phyloP scores from a whole-genome alignment of 306 rosid genomes.

The Cucumis cinereus region DNA sequence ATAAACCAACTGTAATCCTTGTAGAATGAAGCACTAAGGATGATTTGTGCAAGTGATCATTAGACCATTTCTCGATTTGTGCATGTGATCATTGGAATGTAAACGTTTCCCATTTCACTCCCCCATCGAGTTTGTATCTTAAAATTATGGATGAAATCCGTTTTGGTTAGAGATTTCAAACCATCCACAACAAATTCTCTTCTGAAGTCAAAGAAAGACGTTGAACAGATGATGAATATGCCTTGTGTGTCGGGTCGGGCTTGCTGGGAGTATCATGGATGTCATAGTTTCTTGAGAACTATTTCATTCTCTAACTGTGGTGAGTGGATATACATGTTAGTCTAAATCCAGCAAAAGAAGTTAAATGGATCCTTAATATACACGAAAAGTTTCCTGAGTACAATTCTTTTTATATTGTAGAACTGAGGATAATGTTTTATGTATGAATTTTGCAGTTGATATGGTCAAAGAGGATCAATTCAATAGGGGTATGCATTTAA shows the following conservation, averaged over 20 bases:
- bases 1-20: background rate
- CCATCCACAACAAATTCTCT: background rate
- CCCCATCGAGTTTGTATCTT: background rate
- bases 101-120: background rate
- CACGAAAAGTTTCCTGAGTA: background rate
- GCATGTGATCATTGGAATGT: background rate
- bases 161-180: background rate
- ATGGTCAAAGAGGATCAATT: background rate
- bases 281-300: background rate
- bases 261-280: background rate
- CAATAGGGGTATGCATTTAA: background rate
- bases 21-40: background rate
- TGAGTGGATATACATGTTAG: background rate
- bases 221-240: background rate
- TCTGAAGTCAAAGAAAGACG: background rate
- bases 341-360: background rate
- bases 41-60: background rate
- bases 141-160: background rate
- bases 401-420: background rate
- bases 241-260: background rate
- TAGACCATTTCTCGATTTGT: background rate
- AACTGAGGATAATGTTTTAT: background rate
- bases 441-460: background rate
- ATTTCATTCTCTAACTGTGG: background rate
- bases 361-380: background rate